Evolutionary conservation across 345 rosid genomes (phyloP).

Genomic region (Corymbia maculata): DNA sequence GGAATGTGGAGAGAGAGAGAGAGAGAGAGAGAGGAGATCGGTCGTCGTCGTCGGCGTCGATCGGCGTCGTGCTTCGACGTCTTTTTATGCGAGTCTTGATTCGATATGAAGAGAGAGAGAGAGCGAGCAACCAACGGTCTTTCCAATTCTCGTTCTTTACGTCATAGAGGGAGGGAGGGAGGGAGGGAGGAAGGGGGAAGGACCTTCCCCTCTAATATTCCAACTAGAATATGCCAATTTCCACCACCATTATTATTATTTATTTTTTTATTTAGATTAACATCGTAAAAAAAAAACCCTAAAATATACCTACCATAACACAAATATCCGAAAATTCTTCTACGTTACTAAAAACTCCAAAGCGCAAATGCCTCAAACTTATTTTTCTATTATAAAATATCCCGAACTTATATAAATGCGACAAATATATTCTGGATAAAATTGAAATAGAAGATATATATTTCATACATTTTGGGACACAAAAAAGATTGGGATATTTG

Average conservation of each 20-base stretch:
- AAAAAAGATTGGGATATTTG: too few species aligned
- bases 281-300: too few species aligned
- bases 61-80: neutral
- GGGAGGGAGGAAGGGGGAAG: rapidly evolving
- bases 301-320: too few species aligned
- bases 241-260: neutral
- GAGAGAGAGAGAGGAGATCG: neutral
- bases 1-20: neutral
- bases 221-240: neutral
- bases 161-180: neutral
- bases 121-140: neutral
- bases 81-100: neutral
- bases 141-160: neutral
- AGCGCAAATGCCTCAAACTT: too few species aligned
- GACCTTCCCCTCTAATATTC: neutral
- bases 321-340: too few species aligned
- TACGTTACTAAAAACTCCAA: too few species aligned
- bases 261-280: neutral
- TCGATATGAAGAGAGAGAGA: neutral
- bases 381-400: too few species aligned
- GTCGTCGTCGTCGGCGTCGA: neutral
- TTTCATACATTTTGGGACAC: too few species aligned
- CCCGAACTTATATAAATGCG: too few species aligned
- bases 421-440: too few species aligned
- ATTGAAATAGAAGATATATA: too few species aligned